phyloP scores from a whole-genome alignment of 352 stramenopile species.

The Pythium plurisporium region DNA sequence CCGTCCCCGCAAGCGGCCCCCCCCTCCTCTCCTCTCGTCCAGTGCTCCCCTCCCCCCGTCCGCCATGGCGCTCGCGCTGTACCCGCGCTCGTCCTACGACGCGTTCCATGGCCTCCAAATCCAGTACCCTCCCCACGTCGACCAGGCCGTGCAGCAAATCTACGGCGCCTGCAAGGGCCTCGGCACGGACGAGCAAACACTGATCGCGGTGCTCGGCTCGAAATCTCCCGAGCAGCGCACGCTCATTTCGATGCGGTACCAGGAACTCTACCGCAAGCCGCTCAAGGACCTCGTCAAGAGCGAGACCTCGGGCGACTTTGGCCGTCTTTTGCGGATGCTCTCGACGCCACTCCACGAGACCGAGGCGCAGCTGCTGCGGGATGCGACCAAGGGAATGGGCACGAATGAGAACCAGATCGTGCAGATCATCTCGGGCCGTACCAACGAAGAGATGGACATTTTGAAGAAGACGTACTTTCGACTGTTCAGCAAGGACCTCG shows the following conservation, averaged over 20 bases:
- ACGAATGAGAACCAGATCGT: constrained; percentile 54
- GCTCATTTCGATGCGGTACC: constrained; percentile 63
- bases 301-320: constrained; percentile 61
- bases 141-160: constrained; percentile 50
- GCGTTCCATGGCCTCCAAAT: constrained; percentile 46
- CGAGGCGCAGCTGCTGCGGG: constrained; percentile 55
- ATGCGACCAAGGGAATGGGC: constrained; percentile 62
- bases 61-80: constrained; percentile 68
- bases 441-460: constrained; percentile 68
- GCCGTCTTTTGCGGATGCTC: constrained; percentile 59
- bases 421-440: constrained; percentile 47
- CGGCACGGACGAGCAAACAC: constrained; percentile 51
- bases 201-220: constrained; percentile 43
- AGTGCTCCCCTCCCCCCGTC: no score
- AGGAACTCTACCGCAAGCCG: constrained; percentile 49
- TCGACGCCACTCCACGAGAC: constrained; percentile 49
- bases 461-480: constrained; percentile 81
- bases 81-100: constrained; percentile 61
- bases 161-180: constrained; percentile 61
- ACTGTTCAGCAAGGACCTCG: constrained; percentile 52
- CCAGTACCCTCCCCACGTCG: constrained; percentile 40
- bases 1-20: neutral
- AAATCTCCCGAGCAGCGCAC: constrained; percentile 58
- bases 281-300: constrained; percentile 59
- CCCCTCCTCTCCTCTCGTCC: neutral